Conservation (phyloP, 148 eudicot genomes). For the Vaccinium macrocarpon region DNA sequence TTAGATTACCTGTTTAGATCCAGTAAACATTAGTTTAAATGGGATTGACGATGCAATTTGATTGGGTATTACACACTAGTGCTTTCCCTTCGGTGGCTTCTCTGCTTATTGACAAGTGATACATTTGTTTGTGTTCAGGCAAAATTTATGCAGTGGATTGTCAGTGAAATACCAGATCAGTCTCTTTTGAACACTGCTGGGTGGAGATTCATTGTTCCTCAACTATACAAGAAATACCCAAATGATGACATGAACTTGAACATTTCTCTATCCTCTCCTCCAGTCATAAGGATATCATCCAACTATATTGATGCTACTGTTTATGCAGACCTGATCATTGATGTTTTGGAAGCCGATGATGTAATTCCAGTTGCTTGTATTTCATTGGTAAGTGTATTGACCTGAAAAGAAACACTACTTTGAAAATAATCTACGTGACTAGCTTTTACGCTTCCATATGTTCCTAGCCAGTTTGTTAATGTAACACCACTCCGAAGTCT, state of each 20-base stretch:
- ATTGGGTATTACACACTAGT: neutral
- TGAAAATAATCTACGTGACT: neutral
- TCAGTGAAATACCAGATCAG: conserved; percentile 69
- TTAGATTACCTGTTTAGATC: neutral
- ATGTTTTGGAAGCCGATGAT: conserved; percentile 52
- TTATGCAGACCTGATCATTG: conserved; percentile 49
- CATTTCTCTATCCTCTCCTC: conserved; percentile 60
- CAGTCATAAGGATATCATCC: conserved; percentile 38
- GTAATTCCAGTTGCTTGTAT: conserved; percentile 64
- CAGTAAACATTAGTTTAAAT: neutral
- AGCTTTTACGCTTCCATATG: neutral
- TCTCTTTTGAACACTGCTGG: conserved; percentile 73
- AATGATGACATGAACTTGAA: conserved; percentile 70
- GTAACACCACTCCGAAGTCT: too few species aligned
- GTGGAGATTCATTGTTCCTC: conserved; percentile 81
- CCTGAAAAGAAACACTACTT: neutral
- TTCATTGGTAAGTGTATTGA: conserved; percentile 51
- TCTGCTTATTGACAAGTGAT: neutral
- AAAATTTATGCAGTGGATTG: conserved; percentile 64
- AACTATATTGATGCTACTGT: conserved; percentile 47
- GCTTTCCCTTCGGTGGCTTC: neutral
- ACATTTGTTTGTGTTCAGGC: conserved; percentile 35
- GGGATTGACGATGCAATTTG: neutral
- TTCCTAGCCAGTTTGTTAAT: neutral
- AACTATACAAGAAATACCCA: conserved; percentile 69